Evolutionary conservation across 345 rosid species (phyloP), one percentile per base, ranked within the genome.

Genomic region (Melaleuca alternifolia): DNA sequence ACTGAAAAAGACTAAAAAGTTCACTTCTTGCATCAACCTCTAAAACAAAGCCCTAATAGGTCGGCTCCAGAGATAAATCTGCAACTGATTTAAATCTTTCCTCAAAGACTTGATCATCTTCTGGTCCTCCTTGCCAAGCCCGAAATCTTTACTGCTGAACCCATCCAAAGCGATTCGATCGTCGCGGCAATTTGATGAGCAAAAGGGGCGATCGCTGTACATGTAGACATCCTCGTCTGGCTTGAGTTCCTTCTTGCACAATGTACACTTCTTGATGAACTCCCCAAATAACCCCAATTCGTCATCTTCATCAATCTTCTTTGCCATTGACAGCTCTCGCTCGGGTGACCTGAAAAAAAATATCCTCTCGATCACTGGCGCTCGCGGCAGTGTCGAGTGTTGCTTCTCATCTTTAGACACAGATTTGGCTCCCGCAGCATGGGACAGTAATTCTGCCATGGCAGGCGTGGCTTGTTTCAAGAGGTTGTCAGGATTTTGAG

Each of bases 171-270:
- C 88, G 26, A 91, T 87, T 86, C 75, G 85, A 83, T 87, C 82
- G 11, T 87, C 82, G 30, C 89, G 85, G 86, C 92, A 91, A 12
- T 88, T 84, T 21, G n/a, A 46, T 6, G 91, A 89, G 89, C 93
- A 92, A 88, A 92, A 91, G 30, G 92, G 91, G 26, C 83, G 50
- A 37, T 37, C 83, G 89, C 86, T 88, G 24, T 92, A 92, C 89
- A 92, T 91, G 65, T 77, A 88, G 16, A 89, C 41, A 16, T 88
- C 83, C 15, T 37, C 62, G 6, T 33, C 28, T 44, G 50, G 16
- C 0, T 81, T 20, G 24, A 91, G 48, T 75, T 71, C 87, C 86
- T 90, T 92, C 90, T 88, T 87, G 91, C 92, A 88, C 71, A 87
- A 75, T 57, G 54, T 61, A 84, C 92, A 89, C 75, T n/a, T 52